A percentile compares a stretch with the other conserved stretches of the same genome.
Evolutionary conservation across 1,284 basidiomycete genomes (phyloP).

Genomic region (Leccinum pachyderme): DNA sequence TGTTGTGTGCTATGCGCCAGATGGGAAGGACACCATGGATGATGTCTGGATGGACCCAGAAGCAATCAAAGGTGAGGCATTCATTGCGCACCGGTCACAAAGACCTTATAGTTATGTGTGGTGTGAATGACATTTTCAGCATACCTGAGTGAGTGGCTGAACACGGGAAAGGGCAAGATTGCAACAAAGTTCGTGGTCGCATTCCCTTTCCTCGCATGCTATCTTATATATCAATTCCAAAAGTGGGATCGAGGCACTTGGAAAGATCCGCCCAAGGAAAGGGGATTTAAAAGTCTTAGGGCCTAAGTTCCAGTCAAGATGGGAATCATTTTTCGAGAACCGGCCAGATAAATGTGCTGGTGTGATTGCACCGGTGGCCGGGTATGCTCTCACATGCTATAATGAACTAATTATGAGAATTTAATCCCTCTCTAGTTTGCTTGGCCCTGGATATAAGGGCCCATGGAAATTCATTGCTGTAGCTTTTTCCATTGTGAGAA

Average conservation of each 20-base stretch:
- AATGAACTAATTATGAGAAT: too few species aligned
- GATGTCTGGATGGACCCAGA: slow-evolving; percentile 7
- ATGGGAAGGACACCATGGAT: slow-evolving; percentile 6
- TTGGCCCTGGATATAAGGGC: not conserved
- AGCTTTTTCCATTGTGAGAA: not conserved
- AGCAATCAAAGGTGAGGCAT: not conserved
- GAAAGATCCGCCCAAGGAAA: slow-evolving; percentile 11
- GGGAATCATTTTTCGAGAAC: slow-evolving; percentile 12
- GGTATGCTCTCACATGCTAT: not conserved
- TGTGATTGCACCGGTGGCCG: not conserved
- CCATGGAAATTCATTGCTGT: slow-evolving; percentile 5
- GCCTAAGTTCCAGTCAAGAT: slow-evolving; percentile 9
- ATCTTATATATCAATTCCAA: not conserved
- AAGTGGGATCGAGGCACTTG: slow-evolving; percentile 11
- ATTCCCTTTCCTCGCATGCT: not conserved
- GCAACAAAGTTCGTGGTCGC: slow-evolving; percentile 15
- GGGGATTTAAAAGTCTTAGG: slow-evolving; percentile 4
- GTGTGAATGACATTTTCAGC: not conserved
- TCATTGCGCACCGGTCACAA: not conserved
- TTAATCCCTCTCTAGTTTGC: not conserved
- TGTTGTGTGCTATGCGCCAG: slow-evolving; percentile 3
- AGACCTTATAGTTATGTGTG: too few species aligned
- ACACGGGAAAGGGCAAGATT: slow-evolving; percentile 7
- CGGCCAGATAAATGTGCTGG: slow-evolving; percentile 3
- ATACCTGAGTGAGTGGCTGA: slow-evolving; percentile 2